These are phyloP conservation scores for Mangifera indica DNA, from an alignment of 345 rosid species.

Conservation along the genomic window DNA sequence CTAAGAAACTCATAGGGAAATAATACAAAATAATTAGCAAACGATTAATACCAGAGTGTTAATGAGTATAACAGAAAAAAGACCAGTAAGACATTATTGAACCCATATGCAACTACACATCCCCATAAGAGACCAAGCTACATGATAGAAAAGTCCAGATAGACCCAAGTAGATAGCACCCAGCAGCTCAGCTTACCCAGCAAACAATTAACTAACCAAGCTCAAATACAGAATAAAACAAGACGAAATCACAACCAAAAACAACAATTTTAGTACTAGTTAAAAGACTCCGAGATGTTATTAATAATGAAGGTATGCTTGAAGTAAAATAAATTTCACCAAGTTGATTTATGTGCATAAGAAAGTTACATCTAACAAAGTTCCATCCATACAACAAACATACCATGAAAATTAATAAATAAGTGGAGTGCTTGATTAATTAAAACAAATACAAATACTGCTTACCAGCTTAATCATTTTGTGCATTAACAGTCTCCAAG, in stretches of 20 bases:
- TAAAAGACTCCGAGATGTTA: not conserved
- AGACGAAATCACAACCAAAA: not conserved
- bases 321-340: not conserved
- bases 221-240: too few relatives aligned
- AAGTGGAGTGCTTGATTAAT: not conserved
- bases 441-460: not conserved
- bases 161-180: not conserved
- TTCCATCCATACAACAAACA: not conserved
- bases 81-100: not conserved
- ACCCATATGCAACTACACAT: not conserved
- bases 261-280: not conserved
- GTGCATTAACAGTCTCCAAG: constrained; percentile 10
- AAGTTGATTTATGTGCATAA: not conserved
- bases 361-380: not conserved
- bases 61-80: not conserved
- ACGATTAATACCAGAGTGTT: not conserved
- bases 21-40: constrained; percentile 8
- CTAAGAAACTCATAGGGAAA: not conserved
- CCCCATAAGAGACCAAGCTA: not conserved
- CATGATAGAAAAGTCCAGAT: not conserved
- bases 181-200: not conserved
- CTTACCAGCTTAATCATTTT: constrained; percentile 19
- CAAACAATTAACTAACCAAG: not conserved
- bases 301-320: not conserved
- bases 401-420: not conserved